Conservation (phyloP, 345 rosid genomes). For the Salix dunnii region DNA sequence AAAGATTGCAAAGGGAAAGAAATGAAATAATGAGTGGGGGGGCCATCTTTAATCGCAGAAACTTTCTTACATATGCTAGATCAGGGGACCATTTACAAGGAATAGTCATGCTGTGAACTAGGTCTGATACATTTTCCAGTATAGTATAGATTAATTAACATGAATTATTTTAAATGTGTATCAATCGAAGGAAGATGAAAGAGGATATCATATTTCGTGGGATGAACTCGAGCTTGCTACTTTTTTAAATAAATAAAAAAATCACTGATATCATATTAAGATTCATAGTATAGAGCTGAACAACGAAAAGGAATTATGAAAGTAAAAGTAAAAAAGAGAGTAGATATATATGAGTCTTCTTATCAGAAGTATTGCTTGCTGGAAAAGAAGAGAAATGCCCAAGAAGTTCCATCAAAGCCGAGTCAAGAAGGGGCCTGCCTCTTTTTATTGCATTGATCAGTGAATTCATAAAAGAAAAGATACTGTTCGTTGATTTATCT, state of each 20-base stretch:
- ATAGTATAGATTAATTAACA: too few relatives aligned
- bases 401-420: constrained; percentile 19
- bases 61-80: background rate
- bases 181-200: background rate
- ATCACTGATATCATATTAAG: too few relatives aligned
- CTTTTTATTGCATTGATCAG: background rate
- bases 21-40: background rate
- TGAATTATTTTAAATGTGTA: background rate
- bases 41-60: constrained; percentile 24
- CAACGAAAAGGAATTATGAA: background rate
- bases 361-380: background rate
- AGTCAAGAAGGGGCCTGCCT: constrained; percentile 18
- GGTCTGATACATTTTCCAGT: background rate
- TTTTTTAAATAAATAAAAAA: too few relatives aligned
- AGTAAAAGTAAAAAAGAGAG: background rate
- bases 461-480: constrained; percentile 6
- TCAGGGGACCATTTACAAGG: constrained; percentile 24
- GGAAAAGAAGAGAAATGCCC: background rate
- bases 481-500: background rate
- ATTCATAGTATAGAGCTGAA: background rate
- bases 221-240: too few relatives aligned
- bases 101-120: background rate
- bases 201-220: background rate
- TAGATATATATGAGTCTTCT: background rate
- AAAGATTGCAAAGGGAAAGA: constrained; percentile 5